A percentile compares a stretch with the other conserved stretches of the same genome.
phyloP scores from a whole-genome alignment of 2,329 filamentous ascomycete species.

The Amauroascus niger region DNA sequence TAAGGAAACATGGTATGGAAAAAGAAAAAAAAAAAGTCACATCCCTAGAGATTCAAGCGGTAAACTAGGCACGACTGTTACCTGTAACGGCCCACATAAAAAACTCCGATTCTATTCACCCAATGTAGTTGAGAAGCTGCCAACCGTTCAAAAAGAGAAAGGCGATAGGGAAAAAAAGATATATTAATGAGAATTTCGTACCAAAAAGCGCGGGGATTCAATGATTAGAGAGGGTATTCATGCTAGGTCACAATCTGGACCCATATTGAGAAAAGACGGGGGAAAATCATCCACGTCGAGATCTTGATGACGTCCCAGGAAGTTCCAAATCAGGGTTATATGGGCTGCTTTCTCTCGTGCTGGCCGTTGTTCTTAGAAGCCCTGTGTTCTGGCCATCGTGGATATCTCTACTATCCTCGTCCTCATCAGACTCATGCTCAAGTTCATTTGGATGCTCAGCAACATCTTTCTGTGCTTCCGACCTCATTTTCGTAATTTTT shows the following conservation, averaged over 20 bases:
- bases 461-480: conserved; percentile 52
- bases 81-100: no score
- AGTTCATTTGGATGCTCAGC: conserved; percentile 19
- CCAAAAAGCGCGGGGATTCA: no score
- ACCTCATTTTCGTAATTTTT: conserved; percentile 81
- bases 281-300: neutral
- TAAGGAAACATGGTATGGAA: no score
- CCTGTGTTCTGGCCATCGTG: neutral
- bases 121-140: neutral
- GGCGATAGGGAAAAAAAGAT: neutral
- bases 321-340: neutral
- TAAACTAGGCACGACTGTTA: no score
- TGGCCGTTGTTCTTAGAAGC: neutral
- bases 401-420: neutral
- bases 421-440: conserved; percentile 13
- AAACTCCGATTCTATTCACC: neutral
- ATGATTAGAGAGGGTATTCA: neutral
- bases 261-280: neutral
- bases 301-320: neutral
- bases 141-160: neutral
- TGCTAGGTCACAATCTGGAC: neutral
- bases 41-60: no score
- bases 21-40: no score
- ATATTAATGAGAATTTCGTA: no score
- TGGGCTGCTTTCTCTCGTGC: neutral